Conservation (phyloP, 2,329 filamentous ascomycete genomes). For the Plectosphaerella cucumerina region DNA sequence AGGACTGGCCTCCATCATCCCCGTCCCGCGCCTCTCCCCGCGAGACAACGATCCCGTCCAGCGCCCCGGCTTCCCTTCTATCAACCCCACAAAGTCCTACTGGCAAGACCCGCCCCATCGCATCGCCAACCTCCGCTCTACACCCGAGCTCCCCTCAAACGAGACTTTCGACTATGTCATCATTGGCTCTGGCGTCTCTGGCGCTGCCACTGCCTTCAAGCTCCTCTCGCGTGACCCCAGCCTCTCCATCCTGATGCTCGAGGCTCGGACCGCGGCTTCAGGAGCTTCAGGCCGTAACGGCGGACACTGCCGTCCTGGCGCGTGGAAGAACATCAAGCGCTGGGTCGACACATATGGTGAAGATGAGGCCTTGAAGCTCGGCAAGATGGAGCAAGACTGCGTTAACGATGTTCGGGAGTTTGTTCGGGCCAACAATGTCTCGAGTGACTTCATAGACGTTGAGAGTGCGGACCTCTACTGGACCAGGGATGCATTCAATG, state of each 20-base stretch:
- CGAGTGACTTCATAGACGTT: constrained; percentile 14
- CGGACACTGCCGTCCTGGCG: constrained; percentile 25
- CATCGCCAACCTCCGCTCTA: constrained; percentile 22
- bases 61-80: constrained; percentile 18
- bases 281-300: constrained; percentile 32
- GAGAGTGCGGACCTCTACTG: constrained; percentile 18
- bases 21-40: not conserved
- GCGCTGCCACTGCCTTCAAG: constrained; percentile 33
- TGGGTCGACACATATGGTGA: constrained; percentile 15
- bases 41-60: not conserved
- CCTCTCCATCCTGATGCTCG: constrained; percentile 24
- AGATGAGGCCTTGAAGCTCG: constrained; percentile 18
- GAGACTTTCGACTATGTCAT: constrained; percentile 26
- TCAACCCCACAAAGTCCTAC: constrained; percentile 24
- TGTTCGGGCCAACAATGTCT: constrained; percentile 12
- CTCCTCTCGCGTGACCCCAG: constrained; percentile 21
- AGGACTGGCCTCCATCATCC: too few relatives aligned
- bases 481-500: constrained; percentile 4
- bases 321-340: constrained; percentile 15
- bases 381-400: constrained; percentile 16
- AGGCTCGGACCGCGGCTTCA: constrained; percentile 27
- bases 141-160: constrained; percentile 21
- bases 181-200: constrained; percentile 38
- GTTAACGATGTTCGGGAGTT: constrained; percentile 14
- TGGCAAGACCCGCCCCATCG: constrained; percentile 27